A percentile compares a stretch with the other conserved stretches of the same genome.
Evolutionary conservation across 2,329 filamentous ascomycete genomes (phyloP).

Genomic region (Talaromyces sp.): DNA sequence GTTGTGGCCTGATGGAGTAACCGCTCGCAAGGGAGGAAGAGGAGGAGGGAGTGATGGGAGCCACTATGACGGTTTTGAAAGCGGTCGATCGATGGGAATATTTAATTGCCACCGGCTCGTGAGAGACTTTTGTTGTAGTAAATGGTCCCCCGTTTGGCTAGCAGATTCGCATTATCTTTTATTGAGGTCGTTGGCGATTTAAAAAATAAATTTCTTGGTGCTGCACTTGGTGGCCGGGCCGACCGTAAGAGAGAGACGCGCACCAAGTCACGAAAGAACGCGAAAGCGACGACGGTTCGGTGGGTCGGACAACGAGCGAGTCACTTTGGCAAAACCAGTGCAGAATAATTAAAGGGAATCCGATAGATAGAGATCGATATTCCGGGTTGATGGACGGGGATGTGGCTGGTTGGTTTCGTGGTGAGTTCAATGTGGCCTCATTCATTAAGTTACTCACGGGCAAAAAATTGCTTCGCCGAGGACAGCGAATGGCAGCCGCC

Average conservation of each 20-base stretch:
- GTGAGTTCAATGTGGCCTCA: constrained; percentile 10
- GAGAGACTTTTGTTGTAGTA: neutral
- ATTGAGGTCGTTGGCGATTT: neutral
- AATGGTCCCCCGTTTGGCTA: neutral
- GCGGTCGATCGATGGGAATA: neutral
- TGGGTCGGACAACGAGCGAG: neutral
- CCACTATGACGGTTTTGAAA: neutral
- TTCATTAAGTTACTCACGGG: neutral
- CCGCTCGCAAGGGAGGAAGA: constrained; percentile 29
- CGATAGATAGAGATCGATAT: neutral
- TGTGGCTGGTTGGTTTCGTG: neutral
- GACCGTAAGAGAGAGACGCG: neutral
- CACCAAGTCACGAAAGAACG: neutral
- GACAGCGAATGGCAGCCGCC: constrained; percentile 6
- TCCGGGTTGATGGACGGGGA: neutral
- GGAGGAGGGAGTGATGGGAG: constrained; percentile 20
- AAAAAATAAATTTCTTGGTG: neutral
- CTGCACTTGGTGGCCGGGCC: neutral
- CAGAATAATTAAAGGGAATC: neutral
- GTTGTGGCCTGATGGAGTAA: constrained; percentile 23
- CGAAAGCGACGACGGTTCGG: neutral
- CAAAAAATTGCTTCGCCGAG: constrained; percentile 5
- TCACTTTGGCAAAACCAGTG: neutral
- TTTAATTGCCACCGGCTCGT: neutral
- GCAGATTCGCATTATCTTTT: neutral